Evolutionary conservation across 2,329 filamentous ascomycete genomes (phyloP), one percentile per base, ranked within the genome.

Genomic region (Aspergillus sojae): DNA sequence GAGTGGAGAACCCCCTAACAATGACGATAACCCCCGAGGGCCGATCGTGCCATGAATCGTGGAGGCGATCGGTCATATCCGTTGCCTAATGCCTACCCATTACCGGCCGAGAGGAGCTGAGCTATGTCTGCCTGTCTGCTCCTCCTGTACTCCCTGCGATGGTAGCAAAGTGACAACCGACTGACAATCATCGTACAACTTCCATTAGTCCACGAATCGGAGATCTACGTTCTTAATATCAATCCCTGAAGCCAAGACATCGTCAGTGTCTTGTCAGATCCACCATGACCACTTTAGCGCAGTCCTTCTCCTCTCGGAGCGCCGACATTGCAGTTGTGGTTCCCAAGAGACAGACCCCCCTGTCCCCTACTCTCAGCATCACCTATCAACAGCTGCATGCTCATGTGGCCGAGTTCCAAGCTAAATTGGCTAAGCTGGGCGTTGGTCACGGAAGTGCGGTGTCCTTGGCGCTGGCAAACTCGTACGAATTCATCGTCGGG

Each of bases 401-500:
- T 65, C 89, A 94, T 73, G 86, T 93, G 61, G 78, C 83, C 50
- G 80, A 85, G 19, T 94, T 95, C 81, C 92, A 95, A 81, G 82
- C 84, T 74, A 91, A 92, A 79, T 88, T 96, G 66, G 92, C 92
- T 28, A 84, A 84, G 55, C 84, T 94, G 61, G 92, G 92, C 67
- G 88, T 96, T 66, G 83, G 84, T 62, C 84, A 86, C 50, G 84
- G 85, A 68, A 86, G 89, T 16, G 89, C 91, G 54, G 91, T 96
- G 58, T 95, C 92, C 55, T 93, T 96, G 75, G 91, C 92, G 32
- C 85, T 93, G 21, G 86, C 90, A 63, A 96, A 96, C 81, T 93
- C 90, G 59, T 94, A 93, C 79, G 91, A 94, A 77, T 95, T 96
- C 80, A 91, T 96, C 74, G 88, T 95, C 62, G 89, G 92, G 2